Percentiles rank a stretch among this genome's conserved stretches.
Conservation (phyloP, 1,139 yeast genomes). For the Yamadazyma taylorii region DNA sequence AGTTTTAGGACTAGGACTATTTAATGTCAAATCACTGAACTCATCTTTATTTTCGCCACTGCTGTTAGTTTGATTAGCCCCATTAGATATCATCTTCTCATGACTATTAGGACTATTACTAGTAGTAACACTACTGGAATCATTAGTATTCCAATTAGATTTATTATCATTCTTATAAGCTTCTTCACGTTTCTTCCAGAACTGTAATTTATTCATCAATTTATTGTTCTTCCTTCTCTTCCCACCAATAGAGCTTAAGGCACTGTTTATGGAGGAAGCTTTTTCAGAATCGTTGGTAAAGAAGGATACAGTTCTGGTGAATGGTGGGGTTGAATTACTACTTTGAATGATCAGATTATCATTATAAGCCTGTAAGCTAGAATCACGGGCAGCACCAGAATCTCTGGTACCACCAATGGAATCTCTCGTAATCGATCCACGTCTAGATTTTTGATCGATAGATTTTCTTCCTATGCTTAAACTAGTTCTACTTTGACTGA, state of each 20-base stretch:
- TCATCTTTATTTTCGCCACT: slow-evolving; percentile 9
- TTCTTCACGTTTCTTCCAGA: slow-evolving; percentile 35
- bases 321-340: slow-evolving; percentile 17
- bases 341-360: slow-evolving; percentile 7
- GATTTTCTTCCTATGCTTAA: slow-evolving; percentile 13
- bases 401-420: too few species aligned
- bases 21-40: slow-evolving; percentile 15
- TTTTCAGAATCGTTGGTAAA: slow-evolving; percentile 29
- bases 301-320: slow-evolving; percentile 36
- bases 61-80: background rate
- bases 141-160: background rate
- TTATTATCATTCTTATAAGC: slow-evolving; percentile 2
- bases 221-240: slow-evolving; percentile 24
- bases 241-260: slow-evolving; percentile 13
- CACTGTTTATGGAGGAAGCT: slow-evolving; percentile 15
- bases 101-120: slow-evolving; percentile 1
- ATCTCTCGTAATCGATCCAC: too few species aligned
- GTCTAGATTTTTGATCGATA: slow-evolving; percentile 9
- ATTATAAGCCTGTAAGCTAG: too few species aligned
- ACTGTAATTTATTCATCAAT: slow-evolving; percentile 38
- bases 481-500: slow-evolving; percentile 18
- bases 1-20: slow-evolving; percentile 18
- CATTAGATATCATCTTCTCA: background rate
- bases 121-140: background rate
- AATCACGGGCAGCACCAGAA: too few species aligned